Base-by-base conservation (phyloP, 331 rosid species). In the Phaseolus coccineus region DNA sequence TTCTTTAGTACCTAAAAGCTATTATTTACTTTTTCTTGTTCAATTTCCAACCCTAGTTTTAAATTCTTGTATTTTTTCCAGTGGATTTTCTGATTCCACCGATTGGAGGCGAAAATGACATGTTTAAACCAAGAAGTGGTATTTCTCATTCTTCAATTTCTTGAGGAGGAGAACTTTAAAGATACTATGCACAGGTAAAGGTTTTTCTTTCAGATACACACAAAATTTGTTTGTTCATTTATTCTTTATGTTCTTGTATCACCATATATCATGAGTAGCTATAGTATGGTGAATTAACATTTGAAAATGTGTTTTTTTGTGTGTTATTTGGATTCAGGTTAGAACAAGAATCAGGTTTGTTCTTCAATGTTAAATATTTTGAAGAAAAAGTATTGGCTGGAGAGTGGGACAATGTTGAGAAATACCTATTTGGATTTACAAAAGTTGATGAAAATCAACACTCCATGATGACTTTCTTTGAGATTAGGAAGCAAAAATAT, bases 401-500 rank as follows among this genome's bases (percentile, higher is more conserved):
- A 65, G 91, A 90, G 30, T 90, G 90, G 90, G 89, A 90, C 0
- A 87, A 86, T 42, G 85, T 78, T 12, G 94, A 90, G 78, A 86
- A 83, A 74, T 90, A 90, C 56, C 87, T 90, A 0, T 78, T 75
- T 30, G 89, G 90, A 2, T 90, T 88, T 76, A 86, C 90, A 30
- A 88, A 88, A 58, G 72, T 88, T 3, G 86, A 86, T 44, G 94
- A 88, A 71, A 90, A 88, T 62, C 68, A 80, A 28, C 82, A 74
- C 61, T 90, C 94, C 13, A 88, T 88, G 91, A 88, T 85, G 78
- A 85, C 83, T 35, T 86, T 69, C 76, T 90, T 86, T 56, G 91
- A 90, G 75, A 86, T 90, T 8, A 65, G 91, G 65, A 90, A 90
- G 85, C 91, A 88, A 76, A 90, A 90, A 68, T 88, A 90, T 62